Evolutionary conservation across 306 rosid genomes (phyloP).

Genomic region (Castanea mollissima): DNA sequence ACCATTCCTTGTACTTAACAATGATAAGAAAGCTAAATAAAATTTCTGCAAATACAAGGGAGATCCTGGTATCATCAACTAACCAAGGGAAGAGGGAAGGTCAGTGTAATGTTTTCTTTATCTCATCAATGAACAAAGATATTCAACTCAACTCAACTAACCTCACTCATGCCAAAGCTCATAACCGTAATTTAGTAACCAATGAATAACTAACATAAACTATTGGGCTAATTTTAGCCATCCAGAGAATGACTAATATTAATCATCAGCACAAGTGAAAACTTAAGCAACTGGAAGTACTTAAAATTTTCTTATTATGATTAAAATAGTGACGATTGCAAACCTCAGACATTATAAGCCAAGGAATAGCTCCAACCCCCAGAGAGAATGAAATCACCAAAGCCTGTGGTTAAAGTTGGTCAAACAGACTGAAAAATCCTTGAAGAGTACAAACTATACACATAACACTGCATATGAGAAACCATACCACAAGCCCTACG

Average conservation of each 20-base stretch:
- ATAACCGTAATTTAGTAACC: not conserved
- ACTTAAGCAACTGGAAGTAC: not conserved
- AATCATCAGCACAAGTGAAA: not conserved
- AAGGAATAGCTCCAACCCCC: slow-evolving; percentile 87
- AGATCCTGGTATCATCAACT: not conserved
- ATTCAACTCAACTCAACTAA: not conserved
- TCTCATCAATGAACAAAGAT: not conserved
- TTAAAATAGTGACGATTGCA: not conserved
- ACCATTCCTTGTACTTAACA: not conserved
- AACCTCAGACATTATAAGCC: slow-evolving; percentile 96
- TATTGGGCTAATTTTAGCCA: too few species aligned
- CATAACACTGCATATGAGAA: slow-evolving; percentile 5
- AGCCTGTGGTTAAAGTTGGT: slow-evolving; percentile 38
- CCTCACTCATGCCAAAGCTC: not conserved
- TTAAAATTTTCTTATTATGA: not conserved
- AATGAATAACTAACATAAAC: not conserved
- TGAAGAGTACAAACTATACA: not conserved
- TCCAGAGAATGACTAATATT: not conserved
- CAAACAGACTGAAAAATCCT: not conserved
- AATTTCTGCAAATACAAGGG: not conserved
- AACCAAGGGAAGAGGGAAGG: not conserved
- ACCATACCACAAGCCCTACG: slow-evolving; percentile 74
- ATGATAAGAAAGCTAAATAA: not conserved
- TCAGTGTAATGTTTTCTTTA: not conserved
- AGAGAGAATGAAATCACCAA: slow-evolving; percentile 65